Conservation (phyloP, 441 rosid genomes). For the Monsonia emarginata region DNA sequence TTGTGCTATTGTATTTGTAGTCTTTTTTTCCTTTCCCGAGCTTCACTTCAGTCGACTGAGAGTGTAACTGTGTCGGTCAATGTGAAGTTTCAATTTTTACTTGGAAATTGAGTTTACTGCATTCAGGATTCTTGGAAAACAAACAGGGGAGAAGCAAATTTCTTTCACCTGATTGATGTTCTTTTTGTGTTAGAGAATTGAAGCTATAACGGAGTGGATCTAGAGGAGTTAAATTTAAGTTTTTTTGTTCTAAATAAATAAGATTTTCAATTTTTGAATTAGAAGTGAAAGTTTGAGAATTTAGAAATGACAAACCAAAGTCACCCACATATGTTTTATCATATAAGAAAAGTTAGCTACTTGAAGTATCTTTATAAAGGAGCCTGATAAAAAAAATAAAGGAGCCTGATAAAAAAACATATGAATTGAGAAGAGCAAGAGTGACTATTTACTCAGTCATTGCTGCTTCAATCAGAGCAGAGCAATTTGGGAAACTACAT, state of each 20-base stretch:
- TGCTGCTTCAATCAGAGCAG: too few species aligned
- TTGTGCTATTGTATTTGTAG: neutral
- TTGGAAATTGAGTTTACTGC: neutral
- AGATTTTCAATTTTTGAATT: neutral
- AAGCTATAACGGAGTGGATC: too few species aligned
- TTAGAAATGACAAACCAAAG: neutral
- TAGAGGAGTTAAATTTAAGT: neutral
- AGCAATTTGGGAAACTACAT: too few species aligned
- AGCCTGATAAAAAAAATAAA: too few species aligned
- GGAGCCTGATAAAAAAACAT: too few species aligned
- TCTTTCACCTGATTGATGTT: neutral
- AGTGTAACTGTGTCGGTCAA: neutral
- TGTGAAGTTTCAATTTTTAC: neutral
- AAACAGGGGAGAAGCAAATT: neutral
- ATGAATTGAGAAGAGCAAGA: neutral
- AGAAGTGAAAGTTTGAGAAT: neutral
- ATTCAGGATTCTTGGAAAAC: neutral
- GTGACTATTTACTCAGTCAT: neutral
- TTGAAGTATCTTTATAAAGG: neutral
- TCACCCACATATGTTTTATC: neutral
- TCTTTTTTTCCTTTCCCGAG: neutral
- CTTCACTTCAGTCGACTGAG: neutral
- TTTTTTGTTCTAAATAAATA: neutral
- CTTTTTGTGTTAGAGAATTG: neutral
- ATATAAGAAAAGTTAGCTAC: neutral